A percentile compares a stretch with the other conserved stretches of the same genome.
phyloP scores from a whole-genome alignment of 2,329 filamentous ascomycete species.

The Aureobasidium sp. region DNA sequence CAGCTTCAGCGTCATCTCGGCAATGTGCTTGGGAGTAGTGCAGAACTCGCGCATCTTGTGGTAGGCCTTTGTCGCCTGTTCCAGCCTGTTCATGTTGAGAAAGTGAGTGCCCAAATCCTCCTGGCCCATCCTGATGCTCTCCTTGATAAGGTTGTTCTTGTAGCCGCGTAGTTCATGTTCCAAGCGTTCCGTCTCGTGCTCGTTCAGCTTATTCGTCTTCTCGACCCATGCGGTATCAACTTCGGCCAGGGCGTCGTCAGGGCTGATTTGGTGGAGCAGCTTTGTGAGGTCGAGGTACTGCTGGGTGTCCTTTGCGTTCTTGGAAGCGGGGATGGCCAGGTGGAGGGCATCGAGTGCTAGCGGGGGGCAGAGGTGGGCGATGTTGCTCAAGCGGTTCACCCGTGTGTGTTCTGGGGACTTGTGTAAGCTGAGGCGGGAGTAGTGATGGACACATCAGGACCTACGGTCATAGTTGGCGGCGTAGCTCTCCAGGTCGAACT shows the following conservation, averaged over 20 bases:
- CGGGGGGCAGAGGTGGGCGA: conserved; percentile 67
- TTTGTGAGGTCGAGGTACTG: conserved; percentile 63
- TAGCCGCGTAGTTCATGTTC: conserved; percentile 83
- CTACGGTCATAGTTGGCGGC: conserved; percentile 79
- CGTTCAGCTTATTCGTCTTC: conserved; percentile 55
- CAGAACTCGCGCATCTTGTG: conserved; percentile 84
- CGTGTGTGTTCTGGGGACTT: conserved; percentile 83
- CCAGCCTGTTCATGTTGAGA: conserved; percentile 59
- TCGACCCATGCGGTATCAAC: conserved; percentile 70
- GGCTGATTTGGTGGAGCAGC: conserved; percentile 53
- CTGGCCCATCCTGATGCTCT: conserved; percentile 95
- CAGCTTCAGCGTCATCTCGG: conserved; percentile 71
- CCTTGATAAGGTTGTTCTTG: conserved; percentile 94
- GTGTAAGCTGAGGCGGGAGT: not conserved
- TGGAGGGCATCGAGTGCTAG: conserved; percentile 75
- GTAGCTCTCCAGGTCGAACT: conserved; percentile 80
- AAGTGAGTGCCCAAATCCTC: conserved; percentile 83
- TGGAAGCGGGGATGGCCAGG: conserved; percentile 66
- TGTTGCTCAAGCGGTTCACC: conserved; percentile 70
- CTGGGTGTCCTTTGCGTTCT: conserved; percentile 61
- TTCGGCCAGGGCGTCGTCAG: conserved; percentile 57
- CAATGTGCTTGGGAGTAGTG: conserved; percentile 71
- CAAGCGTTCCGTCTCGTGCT: conserved; percentile 62
- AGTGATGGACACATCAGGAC: not conserved
- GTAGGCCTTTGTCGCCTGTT: conserved; percentile 66